These are phyloP conservation scores for Raphanus hybrid DNA, from an alignment of 441 rosid genomes.

Conservation along the genomic window DNA sequence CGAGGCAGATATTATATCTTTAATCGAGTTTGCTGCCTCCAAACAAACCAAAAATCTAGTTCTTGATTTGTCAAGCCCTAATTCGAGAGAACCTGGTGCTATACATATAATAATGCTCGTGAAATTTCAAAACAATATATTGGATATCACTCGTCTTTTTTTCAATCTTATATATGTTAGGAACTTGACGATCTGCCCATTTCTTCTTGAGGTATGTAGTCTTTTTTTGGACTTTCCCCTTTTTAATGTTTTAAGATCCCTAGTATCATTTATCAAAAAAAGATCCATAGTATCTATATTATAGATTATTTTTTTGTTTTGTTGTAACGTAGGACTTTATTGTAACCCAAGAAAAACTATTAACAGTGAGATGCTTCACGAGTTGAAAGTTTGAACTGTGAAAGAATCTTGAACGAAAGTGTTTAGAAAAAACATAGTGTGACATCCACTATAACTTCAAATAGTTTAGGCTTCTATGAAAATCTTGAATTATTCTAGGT, in stretches of 20 bases:
- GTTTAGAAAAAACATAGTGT: background rate
- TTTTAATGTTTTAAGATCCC: background rate
- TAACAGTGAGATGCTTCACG: background rate
- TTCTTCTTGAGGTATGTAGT: slow-evolving; percentile 13
- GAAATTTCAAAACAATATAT: no score
- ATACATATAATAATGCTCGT: background rate
- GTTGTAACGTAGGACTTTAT: background rate
- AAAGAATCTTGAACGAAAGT: background rate
- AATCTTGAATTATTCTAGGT: background rate
- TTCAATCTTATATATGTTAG: background rate
- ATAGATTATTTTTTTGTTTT: background rate
- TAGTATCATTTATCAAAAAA: background rate
- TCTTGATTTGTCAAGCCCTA: slow-evolving; percentile 4
- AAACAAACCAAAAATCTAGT: slow-evolving; percentile 7
- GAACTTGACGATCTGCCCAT: slow-evolving; percentile 19
- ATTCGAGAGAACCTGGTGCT: background rate
- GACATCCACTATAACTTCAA: background rate
- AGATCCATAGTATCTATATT: background rate
- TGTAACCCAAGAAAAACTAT: background rate
- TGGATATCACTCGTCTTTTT: slow-evolving; percentile 16
- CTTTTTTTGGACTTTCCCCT: background rate
- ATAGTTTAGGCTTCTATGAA: background rate
- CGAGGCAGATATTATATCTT: background rate
- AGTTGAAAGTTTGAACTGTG: background rate
- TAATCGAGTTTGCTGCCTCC: slow-evolving; percentile 19